Base-by-base conservation (phyloP, 192 early-diverging fungal genomes). In the Rhizophlyctis rosea region DNA sequence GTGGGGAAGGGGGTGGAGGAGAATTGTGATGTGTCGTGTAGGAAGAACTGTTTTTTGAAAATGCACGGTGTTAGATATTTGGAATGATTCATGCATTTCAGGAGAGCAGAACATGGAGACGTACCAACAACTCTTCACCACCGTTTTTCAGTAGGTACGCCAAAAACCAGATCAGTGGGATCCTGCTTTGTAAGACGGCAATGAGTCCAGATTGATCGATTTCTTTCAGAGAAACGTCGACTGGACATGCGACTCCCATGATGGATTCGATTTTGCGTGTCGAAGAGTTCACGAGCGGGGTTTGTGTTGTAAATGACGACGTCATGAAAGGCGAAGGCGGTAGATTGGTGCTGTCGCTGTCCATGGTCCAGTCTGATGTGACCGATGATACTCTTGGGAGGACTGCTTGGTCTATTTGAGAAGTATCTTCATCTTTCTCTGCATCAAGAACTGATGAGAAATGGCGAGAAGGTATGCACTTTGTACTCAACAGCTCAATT, bases 11-110 rank as follows among this genome's bases (percentile, higher is more conserved):
- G 9, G 39, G 39, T 44, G 39, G 39, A 44, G 7, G 7, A 7
- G 39, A 44, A 44, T 44, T 7, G 7, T 7, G 9, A 13, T 7
- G 18, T 18, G 39, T 44, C 39, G 7, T 7, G 7, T 7, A 44
- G 39, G 39, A 44, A 44, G 39, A 44, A 44, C 39, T 44, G 39
- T 44, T 44, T 44, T 7, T 44, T 44, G 39, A 13, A 44, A 44
- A 13, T 13, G 39, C 18, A 44, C 18, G 39, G 18, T 7, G 18
- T 44, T 44, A 18, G 7, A 44, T 13, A 18, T 44, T 44, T 44
- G 39, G 18, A 44, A 44, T 7, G 7, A 18, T 44, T 18, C 9
- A 44, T 13, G 18, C 7, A 18, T 18, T 44, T 18, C 39, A 7
- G 18, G 18, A 44, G 18, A 44, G 39, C 7, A 7, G 18, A 13